These are phyloP conservation scores for Cladophialophora psammophila DNA, from an alignment of 2,329 filamentous ascomycete species.

Conservation along the genomic window DNA sequence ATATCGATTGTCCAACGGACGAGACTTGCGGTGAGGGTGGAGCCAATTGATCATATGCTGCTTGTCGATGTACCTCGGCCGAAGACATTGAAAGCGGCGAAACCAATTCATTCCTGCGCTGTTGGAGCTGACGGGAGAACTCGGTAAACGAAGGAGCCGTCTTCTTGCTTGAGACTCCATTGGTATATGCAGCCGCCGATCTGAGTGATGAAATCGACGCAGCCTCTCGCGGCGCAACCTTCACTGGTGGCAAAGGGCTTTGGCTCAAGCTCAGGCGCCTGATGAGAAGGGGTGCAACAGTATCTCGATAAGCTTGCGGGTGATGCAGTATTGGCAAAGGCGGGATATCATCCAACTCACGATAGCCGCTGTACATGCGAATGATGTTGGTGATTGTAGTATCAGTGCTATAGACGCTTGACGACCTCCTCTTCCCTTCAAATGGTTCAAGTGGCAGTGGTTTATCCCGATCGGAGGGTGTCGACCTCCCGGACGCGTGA, in stretches of 20 bases:
- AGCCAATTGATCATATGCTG: constrained; percentile 31
- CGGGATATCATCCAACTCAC: constrained; percentile 29
- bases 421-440: constrained; percentile 32
- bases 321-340: constrained; percentile 29
- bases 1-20: constrained; percentile 29
- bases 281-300: constrained; percentile 37
- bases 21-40: constrained; percentile 35
- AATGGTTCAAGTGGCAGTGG: constrained; percentile 35
- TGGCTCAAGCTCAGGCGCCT: constrained; percentile 44
- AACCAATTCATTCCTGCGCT: constrained; percentile 30
- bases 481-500: constrained; percentile 30
- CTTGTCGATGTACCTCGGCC: constrained; percentile 27
- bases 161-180: constrained; percentile 25
- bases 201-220: constrained; percentile 42
- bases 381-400: constrained; percentile 40
- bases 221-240: constrained; percentile 41
- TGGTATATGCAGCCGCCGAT: constrained; percentile 33
- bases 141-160: constrained; percentile 33
- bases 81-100: constrained; percentile 32
- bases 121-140: constrained; percentile 33
- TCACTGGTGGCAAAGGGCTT: constrained; percentile 42
- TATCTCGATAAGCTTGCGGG: constrained; percentile 39
- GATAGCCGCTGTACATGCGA: constrained; percentile 35
- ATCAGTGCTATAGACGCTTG: constrained; percentile 38
- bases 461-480: constrained; percentile 36